Evolutionary conservation across 768 basidiomycete species (phyloP), one percentile per base, ranked within the genome.

Genomic region (Calocybe gangraenosa): DNA sequence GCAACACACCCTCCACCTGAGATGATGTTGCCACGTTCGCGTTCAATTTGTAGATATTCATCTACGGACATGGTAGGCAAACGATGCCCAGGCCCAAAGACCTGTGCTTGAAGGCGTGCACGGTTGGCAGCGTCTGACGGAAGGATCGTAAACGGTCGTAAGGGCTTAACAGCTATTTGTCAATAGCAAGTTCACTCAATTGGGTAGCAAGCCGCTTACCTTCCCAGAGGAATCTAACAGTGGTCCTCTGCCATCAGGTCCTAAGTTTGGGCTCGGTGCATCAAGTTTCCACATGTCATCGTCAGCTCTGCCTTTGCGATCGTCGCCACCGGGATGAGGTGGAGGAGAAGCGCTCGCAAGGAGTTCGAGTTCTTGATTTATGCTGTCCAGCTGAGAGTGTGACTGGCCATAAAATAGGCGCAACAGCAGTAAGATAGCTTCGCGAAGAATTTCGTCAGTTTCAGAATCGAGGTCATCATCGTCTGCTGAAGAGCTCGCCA

Each of bases 21-120:
- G 44, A 96, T 79, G 54, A 98, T 82, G 42, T 92, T 93, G 0
- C 95, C 95, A 45, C 87, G 70, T 57, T 82, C 74, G 38, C 72
- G 71, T 58, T 99, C 95, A 45, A 91, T 81, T 58, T 88, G 81
- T 23, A 99, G 75, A 59, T 94, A 97, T 64, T 98, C 89, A 55
- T 98, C 95, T 46, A 98, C 79, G 1, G 88, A 78, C 96, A 99
- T 97, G 0, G 92, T 93, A 3, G 96, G 96, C 23, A 98, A 68
- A 34, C 84, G 79, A 57, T 96, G 81, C 9, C 78, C 79, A 11
- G 90, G 79, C 13, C 83, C 78, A 66, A 97, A 98, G 3, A 98
- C 93, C 57, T 88, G 81, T 1, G 76, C 66, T 58, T 84, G 84
- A 5, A 96, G 59, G 19, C 82, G 76, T 33, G 82, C 73, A 47